Evolutionary conservation across 495 filamentous ascomycete species (phyloP).

Genomic region (Tuber melanosporum): DNA sequence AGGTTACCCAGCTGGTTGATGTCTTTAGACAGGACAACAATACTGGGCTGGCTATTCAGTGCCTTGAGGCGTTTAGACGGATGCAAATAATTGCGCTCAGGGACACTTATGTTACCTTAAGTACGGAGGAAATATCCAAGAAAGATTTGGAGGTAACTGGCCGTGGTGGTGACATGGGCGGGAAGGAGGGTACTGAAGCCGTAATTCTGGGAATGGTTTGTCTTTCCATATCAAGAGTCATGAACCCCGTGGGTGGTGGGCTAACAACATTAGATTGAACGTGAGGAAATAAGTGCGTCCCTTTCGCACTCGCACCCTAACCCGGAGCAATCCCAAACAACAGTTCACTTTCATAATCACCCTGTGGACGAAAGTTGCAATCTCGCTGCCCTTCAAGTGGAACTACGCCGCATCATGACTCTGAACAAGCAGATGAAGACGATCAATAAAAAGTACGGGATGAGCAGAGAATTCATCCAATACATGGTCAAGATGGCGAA

Average conservation of each 20-base stretch:
- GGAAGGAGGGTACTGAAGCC: conserved; percentile 39
- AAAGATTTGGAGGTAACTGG: conserved; percentile 39
- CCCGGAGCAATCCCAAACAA: conserved; percentile 33
- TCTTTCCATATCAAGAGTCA: not conserved
- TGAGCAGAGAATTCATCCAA: conserved; percentile 41
- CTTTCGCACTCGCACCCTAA: conserved; percentile 36
- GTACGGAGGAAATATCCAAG: conserved; percentile 40
- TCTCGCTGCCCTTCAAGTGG: conserved; percentile 36
- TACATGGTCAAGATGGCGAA: conserved; percentile 30
- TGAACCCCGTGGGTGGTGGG: not conserved
- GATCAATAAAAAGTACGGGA: conserved; percentile 39
- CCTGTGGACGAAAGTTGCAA: conserved; percentile 35
- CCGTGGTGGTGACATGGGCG: conserved; percentile 35
- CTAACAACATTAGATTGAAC: conserved; percentile 33
- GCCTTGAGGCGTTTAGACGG: conserved; percentile 39
- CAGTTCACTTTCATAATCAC: conserved; percentile 40
- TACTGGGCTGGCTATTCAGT: conserved; percentile 40
- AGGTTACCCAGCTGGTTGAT: conserved; percentile 32
- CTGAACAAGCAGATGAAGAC: conserved; percentile 39
- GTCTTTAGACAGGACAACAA: conserved; percentile 40
- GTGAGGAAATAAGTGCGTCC: conserved; percentile 40
- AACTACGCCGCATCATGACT: conserved; percentile 38
- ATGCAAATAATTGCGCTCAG: conserved; percentile 39
- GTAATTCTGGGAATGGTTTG: conserved; percentile 41
- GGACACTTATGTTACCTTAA: conserved; percentile 41